These are phyloP conservation scores for Wickerhamia fluorescens DNA, from an alignment of 805 yeast genomes.

Conservation along the genomic window DNA sequence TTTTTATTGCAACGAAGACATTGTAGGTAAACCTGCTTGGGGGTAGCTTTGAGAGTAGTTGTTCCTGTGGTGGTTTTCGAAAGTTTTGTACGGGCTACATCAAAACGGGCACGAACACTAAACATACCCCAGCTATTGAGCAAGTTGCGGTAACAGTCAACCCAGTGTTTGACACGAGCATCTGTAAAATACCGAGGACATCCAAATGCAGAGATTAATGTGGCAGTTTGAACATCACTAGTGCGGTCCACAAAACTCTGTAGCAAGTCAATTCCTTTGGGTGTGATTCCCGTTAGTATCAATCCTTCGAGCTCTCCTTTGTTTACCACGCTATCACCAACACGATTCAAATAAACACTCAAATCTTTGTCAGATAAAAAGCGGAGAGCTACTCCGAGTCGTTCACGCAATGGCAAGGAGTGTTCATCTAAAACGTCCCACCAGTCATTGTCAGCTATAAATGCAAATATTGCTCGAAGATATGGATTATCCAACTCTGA, in stretches of 20 bases:
- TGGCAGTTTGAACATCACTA: constrained; percentile 87
- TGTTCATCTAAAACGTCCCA: constrained; percentile 90
- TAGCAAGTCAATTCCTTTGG: constrained; percentile 68
- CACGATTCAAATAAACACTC: constrained; percentile 58
- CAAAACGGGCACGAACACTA: constrained; percentile 75
- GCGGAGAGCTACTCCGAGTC: constrained; percentile 85
- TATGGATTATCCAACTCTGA: constrained; percentile 88
- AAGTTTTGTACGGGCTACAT: constrained; percentile 65
- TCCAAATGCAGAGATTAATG: constrained; percentile 72
- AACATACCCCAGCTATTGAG: constrained; percentile 79
- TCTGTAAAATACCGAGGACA: constrained; percentile 79
- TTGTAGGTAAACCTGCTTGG: constrained; percentile 73
- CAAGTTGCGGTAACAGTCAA: constrained; percentile 56
- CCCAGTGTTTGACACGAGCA: constrained; percentile 71
- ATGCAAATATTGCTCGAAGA: constrained; percentile 86
- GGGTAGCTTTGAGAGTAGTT: constrained; percentile 42
- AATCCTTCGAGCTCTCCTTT: constrained; percentile 89
- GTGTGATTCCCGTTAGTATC: constrained; percentile 86
- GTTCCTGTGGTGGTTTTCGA: constrained; percentile 47
- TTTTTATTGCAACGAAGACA: constrained; percentile 79
- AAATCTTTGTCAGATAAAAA: constrained; percentile 77
- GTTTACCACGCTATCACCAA: constrained; percentile 63
- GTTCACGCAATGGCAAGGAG: constrained; percentile 78
- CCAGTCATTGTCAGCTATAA: constrained; percentile 92
- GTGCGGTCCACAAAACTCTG: constrained; percentile 87